A percentile compares a stretch with the other conserved stretches of the same genome.
Conservation (phyloP, 2,329 filamentous ascomycete genomes). For the Venturia effusa region DNA sequence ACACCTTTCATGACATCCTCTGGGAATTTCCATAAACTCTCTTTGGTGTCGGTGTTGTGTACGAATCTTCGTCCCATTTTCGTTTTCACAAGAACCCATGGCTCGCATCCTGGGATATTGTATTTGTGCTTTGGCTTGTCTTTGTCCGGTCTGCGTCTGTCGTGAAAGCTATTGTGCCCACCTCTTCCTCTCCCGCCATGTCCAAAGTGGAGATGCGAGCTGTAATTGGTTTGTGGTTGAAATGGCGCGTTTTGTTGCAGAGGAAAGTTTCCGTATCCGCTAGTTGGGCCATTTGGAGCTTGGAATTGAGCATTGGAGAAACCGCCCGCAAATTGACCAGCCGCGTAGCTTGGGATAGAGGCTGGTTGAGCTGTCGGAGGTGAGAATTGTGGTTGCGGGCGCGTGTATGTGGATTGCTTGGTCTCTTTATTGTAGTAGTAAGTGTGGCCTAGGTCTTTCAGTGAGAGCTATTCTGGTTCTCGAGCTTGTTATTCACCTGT, state of each 20-base stretch:
- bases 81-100: slow-evolving; percentile 89
- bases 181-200: slow-evolving; percentile 31
- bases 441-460: slow-evolving; percentile 48
- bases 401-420: slow-evolving; percentile 77
- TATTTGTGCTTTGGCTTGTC: slow-evolving; percentile 77
- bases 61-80: slow-evolving; percentile 84
- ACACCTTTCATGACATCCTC: slow-evolving; percentile 71
- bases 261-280: neutral
- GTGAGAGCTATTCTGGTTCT: slow-evolving; percentile 12
- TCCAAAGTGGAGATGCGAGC: neutral
- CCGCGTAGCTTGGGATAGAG: slow-evolving; percentile 9
- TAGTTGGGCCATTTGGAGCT: neutral
- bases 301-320: slow-evolving; percentile 5
- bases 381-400: slow-evolving; percentile 38
- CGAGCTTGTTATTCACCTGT: slow-evolving; percentile 38
- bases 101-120: slow-evolving; percentile 66
- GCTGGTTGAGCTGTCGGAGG: slow-evolving; percentile 21
- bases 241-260: neutral
- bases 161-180: slow-evolving; percentile 39
- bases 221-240: neutral
- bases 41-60: slow-evolving; percentile 73
- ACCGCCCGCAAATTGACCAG: slow-evolving; percentile 9
- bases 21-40: slow-evolving; percentile 93
- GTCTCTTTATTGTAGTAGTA: slow-evolving; percentile 82
- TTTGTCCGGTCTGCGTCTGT: slow-evolving; percentile 52